Evolutionary conservation across 805 yeast genomes (phyloP).

Genomic region (Blastobotrys robertii): DNA sequence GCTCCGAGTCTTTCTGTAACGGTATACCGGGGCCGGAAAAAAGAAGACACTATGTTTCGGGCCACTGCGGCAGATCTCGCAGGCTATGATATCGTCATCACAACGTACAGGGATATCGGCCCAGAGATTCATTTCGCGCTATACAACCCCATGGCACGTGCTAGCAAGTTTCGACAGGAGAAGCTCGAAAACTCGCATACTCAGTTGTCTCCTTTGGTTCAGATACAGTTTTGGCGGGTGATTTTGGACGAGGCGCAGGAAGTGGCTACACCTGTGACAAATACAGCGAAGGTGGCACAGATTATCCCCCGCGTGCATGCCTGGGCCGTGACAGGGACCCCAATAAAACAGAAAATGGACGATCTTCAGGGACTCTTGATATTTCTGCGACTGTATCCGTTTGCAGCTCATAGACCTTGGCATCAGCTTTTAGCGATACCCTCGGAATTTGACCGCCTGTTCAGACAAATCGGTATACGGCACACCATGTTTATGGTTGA

Average conservation of each 20-base stretch:
- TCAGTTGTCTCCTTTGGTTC: constrained; percentile 57
- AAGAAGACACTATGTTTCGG: constrained; percentile 22
- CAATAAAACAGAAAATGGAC: constrained; percentile 53
- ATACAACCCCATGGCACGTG: constrained; percentile 41
- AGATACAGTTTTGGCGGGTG: constrained; percentile 81
- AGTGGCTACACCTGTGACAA: constrained; percentile 63
- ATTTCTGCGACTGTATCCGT: constrained; percentile 62
- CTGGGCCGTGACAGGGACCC: constrained; percentile 98
- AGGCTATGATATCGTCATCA: constrained; percentile 66
- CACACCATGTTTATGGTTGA: constrained; percentile 82
- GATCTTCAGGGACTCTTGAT: constrained; percentile 66
- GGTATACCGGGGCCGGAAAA: constrained; percentile 50
- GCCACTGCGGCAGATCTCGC: constrained; percentile 43
- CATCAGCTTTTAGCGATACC: constrained; percentile 26
- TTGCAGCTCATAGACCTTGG: constrained; percentile 40
- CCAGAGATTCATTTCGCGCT: constrained; percentile 71
- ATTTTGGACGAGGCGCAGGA: constrained; percentile 92
- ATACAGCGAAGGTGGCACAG: constrained; percentile 72
- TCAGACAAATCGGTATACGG: constrained; percentile 50
- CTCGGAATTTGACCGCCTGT: constrained; percentile 41
- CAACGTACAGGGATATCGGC: constrained; percentile 65
- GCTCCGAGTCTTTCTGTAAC: constrained; percentile 55
- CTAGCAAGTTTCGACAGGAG: constrained; percentile 4
- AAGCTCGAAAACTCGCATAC: constrained; percentile 1
- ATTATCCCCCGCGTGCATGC: constrained; percentile 78